A percentile compares a stretch with the other conserved stretches of the same genome.
Evolutionary conservation across 2,329 filamentous ascomycete species (phyloP).

Genomic region (Lizonia empirigonia): DNA sequence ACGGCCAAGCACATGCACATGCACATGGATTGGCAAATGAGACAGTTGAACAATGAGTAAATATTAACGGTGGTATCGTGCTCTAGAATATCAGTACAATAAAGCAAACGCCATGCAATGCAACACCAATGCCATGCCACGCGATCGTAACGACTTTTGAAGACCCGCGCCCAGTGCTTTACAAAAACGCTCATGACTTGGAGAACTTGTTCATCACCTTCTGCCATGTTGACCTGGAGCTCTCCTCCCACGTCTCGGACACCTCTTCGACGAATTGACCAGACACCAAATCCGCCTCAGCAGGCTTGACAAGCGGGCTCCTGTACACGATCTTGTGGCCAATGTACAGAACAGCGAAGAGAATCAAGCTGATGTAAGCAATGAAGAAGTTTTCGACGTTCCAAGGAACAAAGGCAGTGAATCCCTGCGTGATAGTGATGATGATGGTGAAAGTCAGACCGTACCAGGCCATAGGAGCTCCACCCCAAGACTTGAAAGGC

Average conservation of each 20-base stretch:
- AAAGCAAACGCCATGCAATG: slow-evolving; percentile 28
- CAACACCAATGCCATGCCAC: slow-evolving; percentile 26
- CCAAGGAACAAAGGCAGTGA: slow-evolving; percentile 51
- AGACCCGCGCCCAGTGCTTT: slow-evolving; percentile 1
- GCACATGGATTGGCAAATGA: neutral
- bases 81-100: slow-evolving; percentile 9
- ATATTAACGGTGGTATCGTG: slow-evolving; percentile 17
- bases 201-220: slow-evolving; percentile 36
- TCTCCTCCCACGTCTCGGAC: slow-evolving; percentile 43
- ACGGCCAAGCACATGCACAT: neutral
- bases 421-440: slow-evolving; percentile 51
- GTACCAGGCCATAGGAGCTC: slow-evolving; percentile 45
- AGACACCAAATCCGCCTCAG: slow-evolving; percentile 51
- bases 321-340: slow-evolving; percentile 60
- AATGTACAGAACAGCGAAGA: slow-evolving; percentile 59
- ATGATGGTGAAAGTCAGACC: slow-evolving; percentile 47
- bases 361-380: slow-evolving; percentile 48
- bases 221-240: slow-evolving; percentile 39
- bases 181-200: neutral
- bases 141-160: slow-evolving; percentile 21
- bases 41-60: slow-evolving; percentile 1
- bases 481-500: slow-evolving; percentile 45
- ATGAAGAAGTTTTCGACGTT: slow-evolving; percentile 46
- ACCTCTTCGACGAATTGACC: slow-evolving; percentile 45
- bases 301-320: slow-evolving; percentile 48